Evolutionary conservation across 2,329 filamentous ascomycete species (phyloP).

Genomic region (Penicillium sp.): DNA sequence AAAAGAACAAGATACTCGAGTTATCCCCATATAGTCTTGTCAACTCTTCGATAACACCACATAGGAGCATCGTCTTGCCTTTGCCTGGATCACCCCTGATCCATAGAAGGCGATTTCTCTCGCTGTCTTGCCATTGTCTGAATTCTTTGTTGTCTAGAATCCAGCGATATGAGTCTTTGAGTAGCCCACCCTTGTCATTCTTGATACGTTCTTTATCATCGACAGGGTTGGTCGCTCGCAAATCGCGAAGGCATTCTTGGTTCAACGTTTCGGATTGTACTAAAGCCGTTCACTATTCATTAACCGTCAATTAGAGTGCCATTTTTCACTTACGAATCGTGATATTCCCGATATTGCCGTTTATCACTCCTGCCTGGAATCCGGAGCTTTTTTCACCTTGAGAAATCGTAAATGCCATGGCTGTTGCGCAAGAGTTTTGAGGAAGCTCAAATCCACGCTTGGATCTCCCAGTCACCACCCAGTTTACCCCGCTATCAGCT

Average conservation of each 20-base stretch:
- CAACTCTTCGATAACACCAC: slow-evolving; percentile 23
- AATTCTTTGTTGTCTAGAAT: slow-evolving; percentile 22
- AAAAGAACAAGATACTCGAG: slow-evolving; percentile 28
- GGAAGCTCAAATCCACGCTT: neutral
- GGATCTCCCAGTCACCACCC: neutral
- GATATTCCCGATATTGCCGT: neutral
- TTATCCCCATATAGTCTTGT: neutral
- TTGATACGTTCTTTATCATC: slow-evolving; percentile 25
- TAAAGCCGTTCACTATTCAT: neutral
- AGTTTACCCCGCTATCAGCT: slow-evolving; percentile 3
- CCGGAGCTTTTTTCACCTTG: neutral
- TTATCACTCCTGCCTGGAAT: neutral
- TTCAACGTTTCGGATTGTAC: neutral
- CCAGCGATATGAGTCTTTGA: slow-evolving; percentile 22
- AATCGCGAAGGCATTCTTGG: neutral
- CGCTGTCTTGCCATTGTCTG: slow-evolving; percentile 11
- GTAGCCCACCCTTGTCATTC: slow-evolving; percentile 20
- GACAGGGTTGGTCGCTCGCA: slow-evolving; percentile 10
- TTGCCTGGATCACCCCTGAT: slow-evolving; percentile 27
- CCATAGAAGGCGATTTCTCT: slow-evolving; percentile 19
- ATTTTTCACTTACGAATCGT: neutral
- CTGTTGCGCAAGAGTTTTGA: neutral
- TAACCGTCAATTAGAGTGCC: neutral
- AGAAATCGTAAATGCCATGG: neutral
- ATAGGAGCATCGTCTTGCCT: slow-evolving; percentile 30